Evolutionary conservation across 2,329 filamentous ascomycete species (phyloP), one percentile per base, ranked within the genome.

Genomic region (Phoma sp.): DNA sequence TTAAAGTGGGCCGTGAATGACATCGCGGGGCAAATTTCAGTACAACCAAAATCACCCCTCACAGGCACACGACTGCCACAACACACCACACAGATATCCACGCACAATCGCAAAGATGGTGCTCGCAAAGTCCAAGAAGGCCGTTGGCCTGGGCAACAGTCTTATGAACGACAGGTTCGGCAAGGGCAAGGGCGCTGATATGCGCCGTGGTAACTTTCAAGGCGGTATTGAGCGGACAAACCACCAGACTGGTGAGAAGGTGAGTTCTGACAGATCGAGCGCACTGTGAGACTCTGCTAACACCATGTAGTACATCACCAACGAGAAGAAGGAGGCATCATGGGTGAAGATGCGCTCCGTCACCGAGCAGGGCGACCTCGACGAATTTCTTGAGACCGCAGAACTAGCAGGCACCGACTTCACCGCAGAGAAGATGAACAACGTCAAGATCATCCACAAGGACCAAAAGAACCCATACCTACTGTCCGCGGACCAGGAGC

Each of bases 301-400:
- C 30, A 62, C 57, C 17, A 59, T 65, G 15, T 67, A 89, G 81
- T 99, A 99, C 75, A 87, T 98, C 67, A 95, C 92, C 42, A 97
- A 96, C 74, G 89, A 90, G 61, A 88, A 87, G 66, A 88, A 96
- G 74, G 93, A 98, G 79, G 95, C 93, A 29, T 84, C 91, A 65
- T 99, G 93, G 92, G 92, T 98, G 72, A 99, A 98, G 83, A 98
- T 99, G 95, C 92, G 93, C 80, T 96, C 92, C 75, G 91, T 99
- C 65, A 99, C 95, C 5, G 92, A 99, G 81, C 95, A 99, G 78
- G 93, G 89, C 64, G 93, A 93, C 37, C 86, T 99, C 58, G 95
- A 99, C 76, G 95, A 99, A 76, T 99, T 99, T 76, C 81, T 99
- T 61, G 91, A 90, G 52, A 99, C 95, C 1, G 96, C 95, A 60